Percentiles rank a stretch among this genome's conserved stretches.
Conservation (phyloP, 2,329 filamentous ascomycete species). For the Fusarium austroafricanum region DNA sequence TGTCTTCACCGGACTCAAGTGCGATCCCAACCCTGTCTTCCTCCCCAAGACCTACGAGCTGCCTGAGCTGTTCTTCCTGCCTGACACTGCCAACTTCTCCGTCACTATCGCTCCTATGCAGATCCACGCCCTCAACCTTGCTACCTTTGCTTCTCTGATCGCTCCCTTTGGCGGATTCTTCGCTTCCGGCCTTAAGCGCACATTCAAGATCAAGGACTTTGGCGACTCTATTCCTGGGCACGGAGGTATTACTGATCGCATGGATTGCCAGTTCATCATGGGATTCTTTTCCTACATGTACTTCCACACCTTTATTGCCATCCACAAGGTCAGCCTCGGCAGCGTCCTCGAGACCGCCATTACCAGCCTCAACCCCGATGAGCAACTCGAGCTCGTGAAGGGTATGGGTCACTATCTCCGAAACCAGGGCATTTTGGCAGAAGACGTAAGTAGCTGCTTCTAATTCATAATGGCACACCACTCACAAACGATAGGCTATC, state of each 20-base stretch:
- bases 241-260: conserved; percentile 97
- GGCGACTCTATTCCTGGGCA: conserved; percentile 98
- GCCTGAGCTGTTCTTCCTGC: conserved; percentile 77
- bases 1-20: conserved; percentile 89
- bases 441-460: conserved; percentile 44
- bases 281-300: conserved; percentile 99
- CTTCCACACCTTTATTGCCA: conserved; percentile 95
- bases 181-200: conserved; percentile 95
- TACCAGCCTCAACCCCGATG: conserved; percentile 84
- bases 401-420: conserved; percentile 72
- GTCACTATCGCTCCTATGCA: conserved; percentile 89
- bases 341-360: conserved; percentile 92
- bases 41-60: conserved; percentile 79
- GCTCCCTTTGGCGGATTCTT: conserved; percentile 99
- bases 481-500: conserved; percentile 40
- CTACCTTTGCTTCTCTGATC: conserved; percentile 94
- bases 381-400: conserved; percentile 86
- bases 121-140: conserved; percentile 89
- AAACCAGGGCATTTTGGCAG: conserved; percentile 67
- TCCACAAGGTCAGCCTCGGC: conserved; percentile 86
- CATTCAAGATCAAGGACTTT: conserved; percentile 99
- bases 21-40: conserved; percentile 93
- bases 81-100: conserved; percentile 68
- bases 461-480: background rate
- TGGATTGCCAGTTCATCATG: conserved; percentile 99